Conservation (phyloP, 495 filamentous ascomycete species). For the Neurospora sp. region DNA sequence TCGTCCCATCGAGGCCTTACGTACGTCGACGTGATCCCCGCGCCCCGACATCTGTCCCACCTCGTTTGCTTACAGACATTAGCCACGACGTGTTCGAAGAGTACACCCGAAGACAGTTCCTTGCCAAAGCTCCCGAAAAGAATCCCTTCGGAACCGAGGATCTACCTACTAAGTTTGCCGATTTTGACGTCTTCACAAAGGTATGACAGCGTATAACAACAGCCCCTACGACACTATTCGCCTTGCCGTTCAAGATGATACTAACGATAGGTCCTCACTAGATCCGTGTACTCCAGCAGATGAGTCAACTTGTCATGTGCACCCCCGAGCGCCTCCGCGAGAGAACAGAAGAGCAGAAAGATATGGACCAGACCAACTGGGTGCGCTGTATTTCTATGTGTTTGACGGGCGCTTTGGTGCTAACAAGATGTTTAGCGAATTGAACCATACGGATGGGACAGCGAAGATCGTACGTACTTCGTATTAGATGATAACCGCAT, state of each 20-base stretch:
- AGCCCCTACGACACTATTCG: background rate
- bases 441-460: constrained; percentile 83
- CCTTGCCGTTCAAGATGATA: background rate
- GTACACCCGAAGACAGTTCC: constrained; percentile 83
- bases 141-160: constrained; percentile 87
- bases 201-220: constrained; percentile 19
- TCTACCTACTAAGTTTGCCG: constrained; percentile 56
- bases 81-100: constrained; percentile 89
- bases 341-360: constrained; percentile 72
- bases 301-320: constrained; percentile 83
- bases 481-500: constrained; percentile 90
- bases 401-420: background rate
- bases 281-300: constrained; percentile 80
- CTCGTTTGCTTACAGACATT: constrained; percentile 9
- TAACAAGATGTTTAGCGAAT: constrained; percentile 57
- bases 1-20: constrained; percentile 87
- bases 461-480: constrained; percentile 73
- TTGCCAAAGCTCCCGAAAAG: constrained; percentile 63
- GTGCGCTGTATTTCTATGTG: constrained; percentile 37
- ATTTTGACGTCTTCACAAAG: constrained; percentile 79
- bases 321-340: constrained; percentile 79
- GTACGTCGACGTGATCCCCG: constrained; percentile 41
- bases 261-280: constrained; percentile 9
- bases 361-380: constrained; percentile 75
- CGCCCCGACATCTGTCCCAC: background rate